Conservation (phyloP, 2,329 filamentous ascomycete species). For the Lachnum nothofagi region DNA sequence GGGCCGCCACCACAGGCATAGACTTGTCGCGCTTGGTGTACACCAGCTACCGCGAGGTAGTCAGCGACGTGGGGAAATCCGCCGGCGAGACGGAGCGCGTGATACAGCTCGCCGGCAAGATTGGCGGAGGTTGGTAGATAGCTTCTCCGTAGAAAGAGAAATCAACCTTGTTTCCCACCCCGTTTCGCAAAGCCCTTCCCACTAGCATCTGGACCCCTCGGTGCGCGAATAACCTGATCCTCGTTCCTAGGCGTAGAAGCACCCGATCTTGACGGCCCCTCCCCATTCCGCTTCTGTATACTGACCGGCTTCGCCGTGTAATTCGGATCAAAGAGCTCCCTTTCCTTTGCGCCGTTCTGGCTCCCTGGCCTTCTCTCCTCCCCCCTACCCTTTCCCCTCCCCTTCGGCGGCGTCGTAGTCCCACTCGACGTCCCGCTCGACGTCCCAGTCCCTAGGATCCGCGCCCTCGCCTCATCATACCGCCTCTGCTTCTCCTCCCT, state of each 20-base stretch:
- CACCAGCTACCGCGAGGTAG: slow-evolving; percentile 86
- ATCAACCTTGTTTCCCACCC: slow-evolving; percentile 48
- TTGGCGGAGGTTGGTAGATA: slow-evolving; percentile 84
- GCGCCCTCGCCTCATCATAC: slow-evolving; percentile 83
- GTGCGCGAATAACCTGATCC: slow-evolving; percentile 66
- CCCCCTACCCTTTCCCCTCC: slow-evolving; percentile 40
- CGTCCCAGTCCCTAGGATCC: slow-evolving; percentile 68
- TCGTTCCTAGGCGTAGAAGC: slow-evolving; percentile 50
- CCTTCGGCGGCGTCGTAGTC: slow-evolving; percentile 56
- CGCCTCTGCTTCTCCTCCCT: slow-evolving; percentile 84
- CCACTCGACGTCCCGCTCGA: slow-evolving; percentile 52
- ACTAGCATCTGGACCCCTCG: slow-evolving; percentile 71
- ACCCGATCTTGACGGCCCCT: slow-evolving; percentile 35
- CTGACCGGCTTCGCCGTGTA: slow-evolving; percentile 59
- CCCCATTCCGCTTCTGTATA: slow-evolving; percentile 40
- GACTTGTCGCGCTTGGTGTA: slow-evolving; percentile 67
- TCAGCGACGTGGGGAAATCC: slow-evolving; percentile 88
- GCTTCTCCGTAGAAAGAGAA: slow-evolving; percentile 25
- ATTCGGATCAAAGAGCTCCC: slow-evolving; percentile 73
- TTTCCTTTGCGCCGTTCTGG: slow-evolving; percentile 46
- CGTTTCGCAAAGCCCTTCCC: slow-evolving; percentile 67
- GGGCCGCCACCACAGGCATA: slow-evolving; percentile 68
- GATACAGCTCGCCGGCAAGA: slow-evolving; percentile 81
- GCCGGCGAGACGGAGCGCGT: slow-evolving; percentile 71
- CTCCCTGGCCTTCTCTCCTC: slow-evolving; percentile 34